Evolutionary conservation across 2,329 filamentous ascomycete species (phyloP).

Genomic region (Dactylonectria estremocensis): DNA sequence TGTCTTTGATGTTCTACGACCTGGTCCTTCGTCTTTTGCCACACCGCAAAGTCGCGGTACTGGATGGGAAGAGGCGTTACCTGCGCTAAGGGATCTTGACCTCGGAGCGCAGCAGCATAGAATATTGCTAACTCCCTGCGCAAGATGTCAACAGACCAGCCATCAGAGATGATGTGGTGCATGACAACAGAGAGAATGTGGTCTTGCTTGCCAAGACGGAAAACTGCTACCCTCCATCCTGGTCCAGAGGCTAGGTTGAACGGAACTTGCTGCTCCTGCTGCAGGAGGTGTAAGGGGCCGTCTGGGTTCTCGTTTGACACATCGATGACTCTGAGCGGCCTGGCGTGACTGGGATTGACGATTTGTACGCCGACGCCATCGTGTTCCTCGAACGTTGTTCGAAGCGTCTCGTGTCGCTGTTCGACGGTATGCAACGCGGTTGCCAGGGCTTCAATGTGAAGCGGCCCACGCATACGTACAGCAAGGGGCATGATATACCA

Average conservation of each 20-base stretch:
- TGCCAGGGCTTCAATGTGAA: slow-evolving; percentile 22
- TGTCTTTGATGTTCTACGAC: slow-evolving; percentile 28
- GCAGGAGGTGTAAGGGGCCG: slow-evolving; percentile 3
- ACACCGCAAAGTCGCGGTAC: slow-evolving; percentile 33
- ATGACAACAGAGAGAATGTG: slow-evolving; percentile 33
- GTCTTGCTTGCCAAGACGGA: slow-evolving; percentile 10
- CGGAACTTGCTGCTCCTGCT: slow-evolving; percentile 22
- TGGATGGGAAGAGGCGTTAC: slow-evolving; percentile 1
- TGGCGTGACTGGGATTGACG: slow-evolving; percentile 13
- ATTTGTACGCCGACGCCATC: slow-evolving; percentile 20
- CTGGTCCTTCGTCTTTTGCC: slow-evolving; percentile 49
- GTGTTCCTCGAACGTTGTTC: slow-evolving; percentile 32
- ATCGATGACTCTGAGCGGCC: not conserved
- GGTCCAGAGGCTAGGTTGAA: slow-evolving; percentile 31
- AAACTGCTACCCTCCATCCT: slow-evolving; percentile 28
- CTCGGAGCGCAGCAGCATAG: slow-evolving; percentile 28
- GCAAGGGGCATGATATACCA: slow-evolving; percentile 36
- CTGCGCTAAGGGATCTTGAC: slow-evolving; percentile 26
- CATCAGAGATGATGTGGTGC: slow-evolving; percentile 43
- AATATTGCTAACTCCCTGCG: slow-evolving; percentile 22
- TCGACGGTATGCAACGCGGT: slow-evolving; percentile 32
- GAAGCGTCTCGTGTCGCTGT: slow-evolving; percentile 36
- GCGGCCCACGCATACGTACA: slow-evolving; percentile 23
- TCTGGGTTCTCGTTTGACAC: not conserved
- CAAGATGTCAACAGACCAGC: slow-evolving; percentile 34